Evolutionary conservation across 2,329 filamentous ascomycete species (phyloP).

Genomic region (Phialemonium atrogriseum): DNA sequence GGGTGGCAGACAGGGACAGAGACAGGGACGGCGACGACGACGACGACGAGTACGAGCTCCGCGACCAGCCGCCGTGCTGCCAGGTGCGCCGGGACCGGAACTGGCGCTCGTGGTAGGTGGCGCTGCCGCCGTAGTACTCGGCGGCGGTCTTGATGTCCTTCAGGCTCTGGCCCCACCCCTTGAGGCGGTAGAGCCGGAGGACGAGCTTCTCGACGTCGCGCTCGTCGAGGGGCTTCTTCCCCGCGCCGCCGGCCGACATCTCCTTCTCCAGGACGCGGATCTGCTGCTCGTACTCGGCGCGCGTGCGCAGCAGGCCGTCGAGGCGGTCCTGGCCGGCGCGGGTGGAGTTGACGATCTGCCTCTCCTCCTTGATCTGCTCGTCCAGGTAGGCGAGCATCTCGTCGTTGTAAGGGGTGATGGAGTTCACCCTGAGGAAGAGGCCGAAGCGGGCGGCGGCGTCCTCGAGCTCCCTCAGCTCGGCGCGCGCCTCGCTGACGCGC

Average conservation of each 20-base stretch:
- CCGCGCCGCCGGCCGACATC: no score
- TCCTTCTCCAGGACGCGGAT: no score
- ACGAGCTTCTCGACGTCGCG: no score
- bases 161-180: not conserved
- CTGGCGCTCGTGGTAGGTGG: not conserved
- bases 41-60: no score
- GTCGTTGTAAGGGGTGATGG: conserved; percentile 31
- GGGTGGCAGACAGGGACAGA: not conserved
- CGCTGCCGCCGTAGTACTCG: not conserved
- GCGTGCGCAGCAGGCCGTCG: no score
- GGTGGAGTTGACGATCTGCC: conserved; percentile 19
- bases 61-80: not conserved
- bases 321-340: no score
- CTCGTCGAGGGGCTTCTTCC: no score
- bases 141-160: not conserved
- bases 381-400: conserved; percentile 29
- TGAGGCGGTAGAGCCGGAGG: not conserved
- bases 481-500: conserved; percentile 18
- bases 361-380: conserved; percentile 26
- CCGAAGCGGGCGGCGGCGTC: conserved; percentile 26
- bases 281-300: no score
- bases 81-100: not conserved
- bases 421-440: conserved; percentile 27
- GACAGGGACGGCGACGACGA: not conserved
- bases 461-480: conserved; percentile 23